Base-by-base conservation (phyloP, 306 rosid genomes). In the Gillenia trifoliata region DNA sequence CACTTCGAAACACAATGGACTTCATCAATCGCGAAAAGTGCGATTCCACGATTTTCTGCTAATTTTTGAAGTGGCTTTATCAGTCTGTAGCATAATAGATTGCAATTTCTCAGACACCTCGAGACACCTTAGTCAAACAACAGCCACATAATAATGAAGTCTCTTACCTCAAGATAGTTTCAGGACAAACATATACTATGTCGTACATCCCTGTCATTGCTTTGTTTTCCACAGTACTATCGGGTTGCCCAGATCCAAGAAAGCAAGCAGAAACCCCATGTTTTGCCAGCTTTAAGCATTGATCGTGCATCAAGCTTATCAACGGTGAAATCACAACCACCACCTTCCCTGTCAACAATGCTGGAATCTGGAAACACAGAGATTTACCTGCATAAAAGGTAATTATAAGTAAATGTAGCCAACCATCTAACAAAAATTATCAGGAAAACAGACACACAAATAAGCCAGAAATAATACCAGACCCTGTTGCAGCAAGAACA, bases 161-260 rank as follows among this genome's bases (percentile, higher is more conserved):
- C 22, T 66, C 36, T 55, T 78, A 84, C 97, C 98, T 88, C 76
- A 85, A 54, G 22, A 91, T 41, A 52, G 98, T 93, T 88, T 91
- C 98, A 20, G 98, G 98, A 71, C 98, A 93, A 64, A 89, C 80
- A 81, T 93, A 93, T 28, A 93, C 70, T 66, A 93, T 87, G 82
- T 81, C 80, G 80, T 87, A 91, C 89, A 90, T 57, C 76, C 98
- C 98, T 63, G 72, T 81, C 94, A 93, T 85, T 38, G 98, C 97
- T 83, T 93, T 91, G 75, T 79, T 82, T 79, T 93, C 98, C 64
- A 89, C 89, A 41, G 98, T 77, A 74, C 81, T 76, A 75, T 93
- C 98, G 22, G 90, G 92, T 80, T 93, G 98, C 78, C 96, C 98
- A 64, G 98, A 93, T 30, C 98, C 97, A 77, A 91, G 98, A 89